phyloP scores from a whole-genome alignment of 2,329 filamentous ascomycete genomes.

The Penicillium sp. region DNA sequence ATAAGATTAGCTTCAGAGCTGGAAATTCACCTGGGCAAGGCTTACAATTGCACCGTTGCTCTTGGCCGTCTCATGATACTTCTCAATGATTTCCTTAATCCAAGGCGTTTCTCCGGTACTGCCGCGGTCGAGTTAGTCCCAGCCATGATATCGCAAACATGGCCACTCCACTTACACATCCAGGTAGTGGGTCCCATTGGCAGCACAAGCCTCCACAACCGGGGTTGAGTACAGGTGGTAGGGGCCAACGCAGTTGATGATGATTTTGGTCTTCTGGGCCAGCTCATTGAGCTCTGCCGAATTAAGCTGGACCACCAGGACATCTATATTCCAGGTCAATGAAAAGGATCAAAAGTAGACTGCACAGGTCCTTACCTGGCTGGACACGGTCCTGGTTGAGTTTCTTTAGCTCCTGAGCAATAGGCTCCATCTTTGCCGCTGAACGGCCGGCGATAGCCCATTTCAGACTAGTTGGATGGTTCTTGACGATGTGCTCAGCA shows the following conservation, averaged over 20 bases:
- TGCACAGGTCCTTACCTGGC: slow-evolving; percentile 56
- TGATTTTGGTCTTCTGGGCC: slow-evolving; percentile 55
- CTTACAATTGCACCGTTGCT: slow-evolving; percentile 59
- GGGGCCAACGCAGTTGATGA: slow-evolving; percentile 63
- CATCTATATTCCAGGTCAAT: slow-evolving; percentile 30
- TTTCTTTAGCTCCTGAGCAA: slow-evolving; percentile 65
- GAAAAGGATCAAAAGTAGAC: background rate
- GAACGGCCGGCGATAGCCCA: slow-evolving; percentile 89
- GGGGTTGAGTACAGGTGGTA: slow-evolving; percentile 64
- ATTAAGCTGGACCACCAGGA: slow-evolving; percentile 50
- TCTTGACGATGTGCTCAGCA: slow-evolving; percentile 69
- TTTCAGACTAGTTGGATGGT: slow-evolving; percentile 71
- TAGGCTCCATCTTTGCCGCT: slow-evolving; percentile 66
- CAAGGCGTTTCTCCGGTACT: slow-evolving; percentile 64
- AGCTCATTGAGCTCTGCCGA: slow-evolving; percentile 51
- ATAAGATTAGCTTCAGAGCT: slow-evolving; percentile 10
- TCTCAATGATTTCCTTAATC: slow-evolving; percentile 61
- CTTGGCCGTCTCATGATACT: slow-evolving; percentile 61
- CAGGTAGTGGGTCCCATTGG: slow-evolving; percentile 65
- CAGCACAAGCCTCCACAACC: slow-evolving; percentile 63
- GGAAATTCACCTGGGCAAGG: background rate
- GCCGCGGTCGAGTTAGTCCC: slow-evolving; percentile 4
- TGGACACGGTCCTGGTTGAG: slow-evolving; percentile 67
- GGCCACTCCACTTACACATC: slow-evolving; percentile 50
- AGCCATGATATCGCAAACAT: background rate